phyloP scores from a whole-genome alignment of 768 basidiomycete genomes.

The Collybia mongolica region DNA sequence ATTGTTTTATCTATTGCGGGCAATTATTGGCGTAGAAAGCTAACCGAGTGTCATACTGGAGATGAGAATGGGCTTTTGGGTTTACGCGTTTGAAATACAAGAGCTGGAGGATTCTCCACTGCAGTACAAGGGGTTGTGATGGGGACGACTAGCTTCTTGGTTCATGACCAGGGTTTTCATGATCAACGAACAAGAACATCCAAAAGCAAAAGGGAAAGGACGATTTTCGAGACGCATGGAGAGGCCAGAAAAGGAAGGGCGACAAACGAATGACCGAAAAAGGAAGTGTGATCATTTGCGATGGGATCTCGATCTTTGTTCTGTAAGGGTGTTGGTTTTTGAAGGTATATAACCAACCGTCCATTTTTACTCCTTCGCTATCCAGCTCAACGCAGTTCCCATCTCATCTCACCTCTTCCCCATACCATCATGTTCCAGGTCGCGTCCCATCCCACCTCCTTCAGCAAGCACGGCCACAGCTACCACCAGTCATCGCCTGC shows the following conservation, averaged over 20 bases:
- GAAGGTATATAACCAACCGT: constrained; percentile 25
- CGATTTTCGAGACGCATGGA: constrained; percentile 13
- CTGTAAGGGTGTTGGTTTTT: constrained; percentile 15
- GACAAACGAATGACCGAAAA: constrained; percentile 40
- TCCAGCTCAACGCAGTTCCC: constrained; percentile 9
- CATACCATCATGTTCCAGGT: constrained; percentile 43
- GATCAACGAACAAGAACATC: constrained; percentile 26
- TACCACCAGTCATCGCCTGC: constrained; percentile 26
- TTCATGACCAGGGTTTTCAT: constrained; percentile 3
- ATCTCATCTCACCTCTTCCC: background rate
- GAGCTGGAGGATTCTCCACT: constrained; percentile 1
- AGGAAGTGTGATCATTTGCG: constrained; percentile 20
- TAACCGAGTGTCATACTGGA: no score
- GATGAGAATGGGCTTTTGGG: no score
- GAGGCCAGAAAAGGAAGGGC: constrained; percentile 22
- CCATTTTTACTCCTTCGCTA: constrained; percentile 5
- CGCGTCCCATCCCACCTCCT: constrained; percentile 40
- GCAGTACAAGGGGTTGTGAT: constrained; percentile 27
- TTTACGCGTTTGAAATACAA: constrained; percentile 5
- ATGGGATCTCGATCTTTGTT: constrained; percentile 34
- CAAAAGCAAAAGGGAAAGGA: constrained; percentile 22
- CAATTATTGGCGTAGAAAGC: no score
- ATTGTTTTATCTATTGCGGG: constrained; percentile 7
- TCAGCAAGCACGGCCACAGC: constrained; percentile 34
- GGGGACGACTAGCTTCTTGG: constrained; percentile 16